Evolutionary conservation across 768 basidiomycete species (phyloP), one percentile per base, ranked within the genome.

Genomic region (Calocybe cyanea): DNA sequence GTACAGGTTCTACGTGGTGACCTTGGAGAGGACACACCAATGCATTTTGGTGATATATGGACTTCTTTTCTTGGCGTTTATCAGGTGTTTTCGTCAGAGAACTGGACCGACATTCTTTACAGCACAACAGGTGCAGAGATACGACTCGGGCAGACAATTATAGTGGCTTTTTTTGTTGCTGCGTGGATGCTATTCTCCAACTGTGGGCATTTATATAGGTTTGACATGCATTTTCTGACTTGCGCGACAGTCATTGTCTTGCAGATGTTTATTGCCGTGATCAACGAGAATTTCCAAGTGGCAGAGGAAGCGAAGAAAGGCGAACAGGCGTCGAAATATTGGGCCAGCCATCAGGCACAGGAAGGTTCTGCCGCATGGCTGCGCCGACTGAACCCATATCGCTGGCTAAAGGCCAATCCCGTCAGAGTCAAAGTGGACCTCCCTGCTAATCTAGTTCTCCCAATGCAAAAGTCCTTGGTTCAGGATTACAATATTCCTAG

Each of bases 201-300:
- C 61, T 94, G 92, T 93, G 52, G 56, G 92, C 25, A 11, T 71
- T 23, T 33, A 28, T 11, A 20, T 31, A 45, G 30, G 7, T 33
- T 48, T 5, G 42, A 14, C 13, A 35, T 17, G 2, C 6, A 5
- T 28, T 24, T 21, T 20, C 14, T 38, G 56, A 20, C 47, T 38
- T 38, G n/a, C 32, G 36, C 7, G 34, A 15, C 21, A 94, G 93
- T 92, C 71, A 90, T 95, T 56, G 75, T 95, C 7, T 63, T 95
- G 39, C 92, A 95, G 60, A 87, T 97, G 84, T 96, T 97, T 70
- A 90, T 98, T 57, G 95, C 95, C 25, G 92, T 95, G 36, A 92
- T 96, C 72, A 90, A 93, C 57, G 92, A 94, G 71, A 95, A 94
- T 64, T 97, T 98, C 56, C 75, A 84, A 18, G 81, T 96, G 4